These are phyloP conservation scores for Cystobasidium pallidum DNA, from an alignment of 1,284 basidiomycete genomes.

Conservation along the genomic window DNA sequence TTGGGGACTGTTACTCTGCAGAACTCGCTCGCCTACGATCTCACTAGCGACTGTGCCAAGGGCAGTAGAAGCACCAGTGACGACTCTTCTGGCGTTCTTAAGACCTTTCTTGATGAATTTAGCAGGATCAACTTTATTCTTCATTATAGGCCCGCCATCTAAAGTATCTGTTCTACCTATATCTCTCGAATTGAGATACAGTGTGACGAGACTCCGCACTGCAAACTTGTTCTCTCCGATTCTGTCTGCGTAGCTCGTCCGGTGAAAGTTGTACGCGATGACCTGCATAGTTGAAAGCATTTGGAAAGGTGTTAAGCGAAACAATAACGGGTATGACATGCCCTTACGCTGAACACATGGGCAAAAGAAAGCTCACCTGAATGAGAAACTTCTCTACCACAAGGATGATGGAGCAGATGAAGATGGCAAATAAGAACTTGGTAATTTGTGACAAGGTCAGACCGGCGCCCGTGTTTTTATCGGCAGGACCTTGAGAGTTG, in stretches of 20 bases:
- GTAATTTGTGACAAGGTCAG: slow-evolving; percentile 62
- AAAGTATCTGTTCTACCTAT: slow-evolving; percentile 70
- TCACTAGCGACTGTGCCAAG: slow-evolving; percentile 60
- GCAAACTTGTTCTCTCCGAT: slow-evolving; percentile 82
- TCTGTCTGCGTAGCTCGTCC: slow-evolving; percentile 79
- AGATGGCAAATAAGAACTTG: slow-evolving; percentile 73
- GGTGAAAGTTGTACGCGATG: slow-evolving; percentile 72
- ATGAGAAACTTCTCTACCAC: slow-evolving; percentile 83
- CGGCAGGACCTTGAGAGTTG: slow-evolving; percentile 26
- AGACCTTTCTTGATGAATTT: slow-evolving; percentile 66
- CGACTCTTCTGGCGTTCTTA: slow-evolving; percentile 72
- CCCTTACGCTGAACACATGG: background rate
- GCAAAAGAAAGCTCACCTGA: slow-evolving; percentile 66
- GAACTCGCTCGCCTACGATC: slow-evolving; percentile 66
- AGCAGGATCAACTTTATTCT: slow-evolving; percentile 63
- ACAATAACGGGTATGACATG: background rate
- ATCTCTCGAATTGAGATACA: slow-evolving; percentile 68
- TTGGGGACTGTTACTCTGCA: slow-evolving; percentile 84
- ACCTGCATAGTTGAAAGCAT: slow-evolving; percentile 48
- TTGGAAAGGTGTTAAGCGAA: background rate
- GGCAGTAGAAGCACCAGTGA: slow-evolving; percentile 54
- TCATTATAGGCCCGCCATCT: slow-evolving; percentile 59
- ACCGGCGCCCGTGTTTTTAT: slow-evolving; percentile 39
- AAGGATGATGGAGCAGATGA: slow-evolving; percentile 72
- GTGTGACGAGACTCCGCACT: slow-evolving; percentile 69